Evolutionary conservation across 1,284 basidiomycete species (phyloP), one percentile per base, ranked within the genome.

Genomic region (Microbotryum lychnidis-dioicae): DNA sequence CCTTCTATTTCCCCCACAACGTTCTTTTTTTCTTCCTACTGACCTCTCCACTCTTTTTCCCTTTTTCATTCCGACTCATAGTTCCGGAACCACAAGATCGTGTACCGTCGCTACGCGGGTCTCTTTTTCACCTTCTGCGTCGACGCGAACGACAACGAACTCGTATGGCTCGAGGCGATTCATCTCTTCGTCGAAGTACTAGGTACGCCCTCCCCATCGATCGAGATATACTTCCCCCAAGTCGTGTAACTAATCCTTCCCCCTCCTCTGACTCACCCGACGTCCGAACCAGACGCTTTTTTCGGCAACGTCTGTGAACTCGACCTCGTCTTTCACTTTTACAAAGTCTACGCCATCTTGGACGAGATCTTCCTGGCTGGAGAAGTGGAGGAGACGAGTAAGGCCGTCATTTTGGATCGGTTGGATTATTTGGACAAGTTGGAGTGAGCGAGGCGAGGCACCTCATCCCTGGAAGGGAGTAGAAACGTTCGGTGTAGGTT

Each of bases 341-440:
- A 97, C 79, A 97, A 97, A 87, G 91, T 94, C 9, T 97, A 97
- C 71, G 91, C 96, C 1, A 97, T 98, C 60, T 80, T 98, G 60
- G 96, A 98, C 75, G 94, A 98, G 73, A 90, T 97, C 52, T 97
- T 98, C 78, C 80, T 98, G n/a, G 94, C 94, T 3, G 96, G 96
- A 16, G 94, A 97, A 77, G 89, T 98, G 53, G 91, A 97, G 77
- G 96, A 98, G 77, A 97, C 94, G 25, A 91, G 87, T 75, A 97
- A 97, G 75, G 88, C 91, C 57, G 93, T 97, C 21, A 91, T 98
- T 0, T 78, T 98, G 44, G 83, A 87, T 49, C 82, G 93, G 60
- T 76, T 98, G 56, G 93, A 96, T 69, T 87, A 87, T 71, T 77
- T 96, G 63, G 92, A 94, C 78, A 91, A 91, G 75, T 78, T 96